Base-by-base conservation (phyloP, 2,329 filamentous ascomycete species). In the Cercospora janseana region DNA sequence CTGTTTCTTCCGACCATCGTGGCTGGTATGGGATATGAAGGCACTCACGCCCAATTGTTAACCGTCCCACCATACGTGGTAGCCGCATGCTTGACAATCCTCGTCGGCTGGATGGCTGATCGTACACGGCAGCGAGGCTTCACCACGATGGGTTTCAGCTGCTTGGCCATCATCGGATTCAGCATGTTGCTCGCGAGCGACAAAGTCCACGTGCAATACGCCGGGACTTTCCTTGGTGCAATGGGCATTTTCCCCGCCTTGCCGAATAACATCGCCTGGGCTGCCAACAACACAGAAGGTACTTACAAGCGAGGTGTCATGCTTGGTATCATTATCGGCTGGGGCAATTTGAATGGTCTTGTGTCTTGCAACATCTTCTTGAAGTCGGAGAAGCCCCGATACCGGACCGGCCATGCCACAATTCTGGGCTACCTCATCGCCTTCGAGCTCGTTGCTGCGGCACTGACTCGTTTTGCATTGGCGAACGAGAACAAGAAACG, bases 251-350 rank as follows among this genome's bases (percentile, higher is more conserved):
- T 56, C 13, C 48, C 54, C 9, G 47, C 53, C 81, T 0, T 95
- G 48, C 73, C 88, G 4, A 93, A 95, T 65, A 94, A 88, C 0
- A 88, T 95, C 55, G 83, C 85, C 3, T 95, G 91, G 91, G 77
- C 28, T 82, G 83, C 84, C 44, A 95, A 95, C 72, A 95, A 95
- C 56, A 80, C 85, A 27, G 90, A 95, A 70, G 86, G 91, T 10
- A 87, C 91, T 2, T 95, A 94, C 72, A 95, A 95, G 74, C 82
- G 90, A 29, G 91, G 89, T 28, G 85, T 95, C 10, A 86, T 88
- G 0, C 72, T 95, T 1, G 91, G 91, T 0, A 46, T 95, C 56
- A 86, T 95, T 44, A 94, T 95, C 54, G 90, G 70, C 26, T 94
- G 88, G 87, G 91, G 91, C 24, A 95, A 96, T 65, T 73, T 96